Base-by-base conservation (phyloP, 805 yeast genomes). In the Teunomyces atbi region DNA sequence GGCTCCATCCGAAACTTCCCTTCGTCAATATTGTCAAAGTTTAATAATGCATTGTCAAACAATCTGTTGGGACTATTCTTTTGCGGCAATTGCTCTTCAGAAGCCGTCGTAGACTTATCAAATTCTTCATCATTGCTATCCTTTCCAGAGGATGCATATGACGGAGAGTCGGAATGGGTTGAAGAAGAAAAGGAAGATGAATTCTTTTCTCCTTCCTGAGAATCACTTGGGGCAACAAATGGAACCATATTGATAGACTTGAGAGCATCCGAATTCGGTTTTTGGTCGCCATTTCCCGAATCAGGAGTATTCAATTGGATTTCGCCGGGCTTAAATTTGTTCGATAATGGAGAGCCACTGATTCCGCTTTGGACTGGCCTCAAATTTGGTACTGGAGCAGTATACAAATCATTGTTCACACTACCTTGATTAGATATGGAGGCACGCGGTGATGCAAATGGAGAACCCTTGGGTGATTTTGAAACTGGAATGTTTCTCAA, bases 1-100 rank as follows among this genome's bases (percentile, higher is more conserved):
- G 88, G 83, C 53, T 84, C 89, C 64, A 84, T 65, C 34, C 51
- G 54, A 50, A 64, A 70, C 23, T 59, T 56, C 0, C 61, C 62
- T 45, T 56, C 56, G 42, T 66, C 66, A 5, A 60, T 51, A 42
- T 60, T 57, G 18, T 69, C 71, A 52, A 71, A 67, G 46, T 67
- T 61, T 26, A 70, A 54, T 36, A 67, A 55, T 3, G 58, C 60
- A 41, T 58, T 58, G 8, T 52, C 59, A 45, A 57, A 48, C 4
- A 51, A 37, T 13, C 51, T 45, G 13, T 30, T 15, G 15, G 27
- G 10, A 13, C 15, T 36, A 10, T 30, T 30, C 39, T 36, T 36
- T n/a, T 6, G 23, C 4, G 27, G 11, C 5, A 36, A 12, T n/a
- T 19, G 37, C 10, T 36, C 28, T 12, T 36, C 39, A n/a, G 39